Evolutionary conservation across 2,329 filamentous ascomycete genomes (phyloP).

Genomic region (Xylariomycetidae sp.): DNA sequence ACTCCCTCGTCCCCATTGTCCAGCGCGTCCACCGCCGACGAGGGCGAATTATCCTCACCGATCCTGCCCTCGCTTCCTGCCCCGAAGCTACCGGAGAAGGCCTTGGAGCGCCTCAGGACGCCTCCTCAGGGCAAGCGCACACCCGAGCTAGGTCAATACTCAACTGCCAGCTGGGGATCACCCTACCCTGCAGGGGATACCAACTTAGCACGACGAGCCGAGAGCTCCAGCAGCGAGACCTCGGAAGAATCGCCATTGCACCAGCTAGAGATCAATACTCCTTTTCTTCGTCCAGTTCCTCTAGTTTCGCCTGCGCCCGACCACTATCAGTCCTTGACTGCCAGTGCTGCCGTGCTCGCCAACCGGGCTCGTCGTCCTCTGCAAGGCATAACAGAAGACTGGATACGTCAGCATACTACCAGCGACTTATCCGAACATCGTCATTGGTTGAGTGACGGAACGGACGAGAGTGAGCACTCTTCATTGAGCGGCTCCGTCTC

Average conservation of each 20-base stretch:
- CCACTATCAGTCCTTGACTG: slow-evolving; percentile 28
- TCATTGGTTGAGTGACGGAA: slow-evolving; percentile 80
- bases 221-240: slow-evolving; percentile 51
- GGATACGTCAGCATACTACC: slow-evolving; percentile 81
- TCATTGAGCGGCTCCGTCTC: slow-evolving; percentile 63
- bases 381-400: slow-evolving; percentile 69
- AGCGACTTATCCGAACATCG: slow-evolving; percentile 63
- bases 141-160: slow-evolving; percentile 39
- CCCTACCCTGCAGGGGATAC: slow-evolving; percentile 68
- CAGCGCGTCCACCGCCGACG: slow-evolving; percentile 53
- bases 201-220: slow-evolving; percentile 40
- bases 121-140: slow-evolving; percentile 31
- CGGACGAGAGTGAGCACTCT: slow-evolving; percentile 67
- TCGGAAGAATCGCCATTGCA: slow-evolving; percentile 58
- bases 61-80: slow-evolving; percentile 52
- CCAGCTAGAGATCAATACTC: slow-evolving; percentile 55
- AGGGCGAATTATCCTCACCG: slow-evolving; percentile 48
- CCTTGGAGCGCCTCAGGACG: slow-evolving; percentile 47
- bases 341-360: slow-evolving; percentile 55
- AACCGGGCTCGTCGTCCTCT: slow-evolving; percentile 55
- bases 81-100: slow-evolving; percentile 51
- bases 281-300: slow-evolving; percentile 54
- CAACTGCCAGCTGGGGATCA: slow-evolving; percentile 84
- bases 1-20: slow-evolving; percentile 55
- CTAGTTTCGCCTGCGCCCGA: slow-evolving; percentile 33